These are phyloP conservation scores for Tuber borchii DNA, from an alignment of 495 filamentous ascomycete genomes.

Conservation along the genomic window DNA sequence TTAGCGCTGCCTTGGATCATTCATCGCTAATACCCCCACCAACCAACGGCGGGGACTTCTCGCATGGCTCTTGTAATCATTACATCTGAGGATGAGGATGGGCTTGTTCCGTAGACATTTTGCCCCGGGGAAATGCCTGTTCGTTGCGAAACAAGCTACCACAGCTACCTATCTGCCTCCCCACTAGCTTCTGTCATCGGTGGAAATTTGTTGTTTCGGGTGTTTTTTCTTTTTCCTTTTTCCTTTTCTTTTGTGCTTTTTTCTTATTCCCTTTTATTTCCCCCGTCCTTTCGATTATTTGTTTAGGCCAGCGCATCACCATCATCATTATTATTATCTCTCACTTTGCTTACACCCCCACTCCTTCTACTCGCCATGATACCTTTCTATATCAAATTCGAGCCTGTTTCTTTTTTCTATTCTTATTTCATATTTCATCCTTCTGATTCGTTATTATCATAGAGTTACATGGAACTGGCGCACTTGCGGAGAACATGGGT, in stretches of 20 bases:
- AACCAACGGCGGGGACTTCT: background rate
- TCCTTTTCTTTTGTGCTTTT: background rate
- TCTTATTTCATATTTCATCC: background rate
- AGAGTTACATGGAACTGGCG: slow-evolving; percentile 4
- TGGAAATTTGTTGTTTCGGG: background rate
- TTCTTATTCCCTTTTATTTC: background rate
- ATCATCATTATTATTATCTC: background rate
- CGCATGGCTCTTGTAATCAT: no score
- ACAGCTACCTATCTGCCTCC: background rate
- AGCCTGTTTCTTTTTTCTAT: background rate
- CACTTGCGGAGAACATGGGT: slow-evolving; percentile 6
- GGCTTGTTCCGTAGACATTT: background rate
- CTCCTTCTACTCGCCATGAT: background rate
- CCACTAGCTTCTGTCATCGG: slow-evolving; percentile 1
- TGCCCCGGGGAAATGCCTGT: background rate
- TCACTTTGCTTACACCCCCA: background rate
- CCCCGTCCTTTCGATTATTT: background rate
- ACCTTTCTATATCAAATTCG: background rate
- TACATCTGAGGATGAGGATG: background rate
- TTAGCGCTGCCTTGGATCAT: background rate
- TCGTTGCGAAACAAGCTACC: background rate
- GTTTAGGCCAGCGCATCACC: background rate
- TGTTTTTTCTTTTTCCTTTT: background rate
- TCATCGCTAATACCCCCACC: background rate
- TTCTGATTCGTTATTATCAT: background rate